phyloP scores from a whole-genome alignment of 129 eudicot genomes.

The Arctium lappa region DNA sequence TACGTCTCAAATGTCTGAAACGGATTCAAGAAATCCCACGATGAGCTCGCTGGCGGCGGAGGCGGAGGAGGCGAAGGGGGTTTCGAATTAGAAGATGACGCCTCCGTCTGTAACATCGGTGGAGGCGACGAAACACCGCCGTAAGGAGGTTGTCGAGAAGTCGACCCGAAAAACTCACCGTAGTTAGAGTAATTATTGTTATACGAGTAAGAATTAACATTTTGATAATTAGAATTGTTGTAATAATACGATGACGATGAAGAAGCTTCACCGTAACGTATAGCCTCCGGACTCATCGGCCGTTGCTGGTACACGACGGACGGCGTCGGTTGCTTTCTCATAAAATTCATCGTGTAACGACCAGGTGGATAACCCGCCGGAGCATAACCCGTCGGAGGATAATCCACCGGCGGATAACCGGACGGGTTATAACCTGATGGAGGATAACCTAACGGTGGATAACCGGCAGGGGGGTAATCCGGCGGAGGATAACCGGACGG shows the following conservation, averaged over 20 bases:
- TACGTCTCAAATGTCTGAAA: conserved; percentile 59
- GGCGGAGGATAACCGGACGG: conserved; percentile 11
- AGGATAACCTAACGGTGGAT: conserved; percentile 9
- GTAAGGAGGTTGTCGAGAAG: conserved; percentile 16
- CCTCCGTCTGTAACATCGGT: conserved; percentile 18
- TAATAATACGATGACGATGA: conserved; percentile 46
- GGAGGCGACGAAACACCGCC: conserved; percentile 31
- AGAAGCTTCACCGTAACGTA: conserved; percentile 58
- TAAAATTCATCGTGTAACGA: conserved; percentile 57
- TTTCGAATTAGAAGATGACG: conserved; percentile 45
- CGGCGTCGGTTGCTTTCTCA: conserved; percentile 64
- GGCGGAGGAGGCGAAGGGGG: conserved; percentile 67
- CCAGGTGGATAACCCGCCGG: conserved; percentile 21
- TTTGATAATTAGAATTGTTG: conserved; percentile 23
- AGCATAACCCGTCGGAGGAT: conserved; percentile 15
- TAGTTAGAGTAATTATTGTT: conserved; percentile 28
- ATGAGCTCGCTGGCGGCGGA: conserved; percentile 56
- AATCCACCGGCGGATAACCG: not conserved
- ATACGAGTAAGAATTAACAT: conserved; percentile 16
- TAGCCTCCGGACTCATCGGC: conserved; percentile 55
- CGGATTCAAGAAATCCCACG: conserved; percentile 85
- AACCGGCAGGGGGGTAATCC: not conserved
- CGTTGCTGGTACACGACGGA: conserved; percentile 76
- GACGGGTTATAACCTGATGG: conserved; percentile 7
- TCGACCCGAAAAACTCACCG: conserved; percentile 49